These are phyloP conservation scores for Viola pubescens DNA, from an alignment of 441 rosid species.

Conservation along the genomic window DNA sequence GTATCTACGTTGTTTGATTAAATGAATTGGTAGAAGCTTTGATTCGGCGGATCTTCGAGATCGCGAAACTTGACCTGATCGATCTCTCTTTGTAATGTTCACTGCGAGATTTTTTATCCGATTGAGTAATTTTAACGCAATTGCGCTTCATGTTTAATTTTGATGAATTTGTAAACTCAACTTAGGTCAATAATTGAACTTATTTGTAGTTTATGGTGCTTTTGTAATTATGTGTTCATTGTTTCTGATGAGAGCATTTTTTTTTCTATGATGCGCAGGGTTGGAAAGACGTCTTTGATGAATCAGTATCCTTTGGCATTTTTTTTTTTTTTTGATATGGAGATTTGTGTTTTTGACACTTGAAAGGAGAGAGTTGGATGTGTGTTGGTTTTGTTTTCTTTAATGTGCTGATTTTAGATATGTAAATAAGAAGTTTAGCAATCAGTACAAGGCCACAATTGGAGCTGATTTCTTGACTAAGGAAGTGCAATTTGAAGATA, in stretches of 20 bases:
- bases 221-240: neutral
- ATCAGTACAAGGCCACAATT: conserved; percentile 85
- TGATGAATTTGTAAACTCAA: neutral
- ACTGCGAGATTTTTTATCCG: neutral
- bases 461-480: conserved; percentile 79
- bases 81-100: too few species aligned
- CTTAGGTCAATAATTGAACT: neutral
- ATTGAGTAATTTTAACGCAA: neutral
- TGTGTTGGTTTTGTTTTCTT: conserved; percentile 9
- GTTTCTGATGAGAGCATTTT: neutral
- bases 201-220: neutral
- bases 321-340: too few species aligned
- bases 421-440: conserved; percentile 86
- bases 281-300: conserved; percentile 91
- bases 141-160: neutral
- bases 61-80: conserved; percentile 11
- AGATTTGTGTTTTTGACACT: too few species aligned
- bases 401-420: conserved; percentile 37
- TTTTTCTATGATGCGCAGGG: conserved; percentile 32
- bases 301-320: conserved; percentile 54
- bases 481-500: conserved; percentile 87
- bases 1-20: neutral
- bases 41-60: conserved; percentile 18
- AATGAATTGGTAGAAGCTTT: conserved; percentile 1
- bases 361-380: neutral